These are phyloP conservation scores for Euryodendron excelsum DNA, from an alignment of 148 eudicot genomes.

Conservation along the genomic window DNA sequence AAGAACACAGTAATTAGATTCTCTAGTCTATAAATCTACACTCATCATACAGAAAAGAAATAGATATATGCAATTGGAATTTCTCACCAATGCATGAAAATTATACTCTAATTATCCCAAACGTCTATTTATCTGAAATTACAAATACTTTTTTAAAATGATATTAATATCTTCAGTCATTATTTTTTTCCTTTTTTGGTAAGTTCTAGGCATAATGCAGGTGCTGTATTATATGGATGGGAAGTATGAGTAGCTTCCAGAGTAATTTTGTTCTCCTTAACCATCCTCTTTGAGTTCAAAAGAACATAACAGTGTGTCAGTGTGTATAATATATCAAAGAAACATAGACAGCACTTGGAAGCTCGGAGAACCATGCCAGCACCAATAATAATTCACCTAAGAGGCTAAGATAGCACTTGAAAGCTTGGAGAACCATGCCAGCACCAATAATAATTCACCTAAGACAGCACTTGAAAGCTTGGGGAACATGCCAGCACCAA, in stretches of 20 bases:
- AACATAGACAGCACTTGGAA: not conserved
- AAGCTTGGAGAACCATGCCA: slow-evolving; percentile 8
- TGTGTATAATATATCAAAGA: not conserved
- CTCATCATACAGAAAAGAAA: not conserved
- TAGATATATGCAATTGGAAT: not conserved
- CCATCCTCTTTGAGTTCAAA: not conserved
- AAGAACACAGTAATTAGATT: slow-evolving; percentile 17
- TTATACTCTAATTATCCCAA: not conserved
- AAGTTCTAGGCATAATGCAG: not conserved
- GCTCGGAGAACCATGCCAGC: slow-evolving; percentile 6
- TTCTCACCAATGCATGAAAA: slow-evolving; percentile 8
- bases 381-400: not conserved
- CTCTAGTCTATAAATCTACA: not conserved
- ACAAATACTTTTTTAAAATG: no score
- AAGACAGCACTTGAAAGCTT: not conserved
- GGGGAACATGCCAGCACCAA: slow-evolving; percentile 1
- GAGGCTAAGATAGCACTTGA: not conserved
- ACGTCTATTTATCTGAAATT: not conserved
- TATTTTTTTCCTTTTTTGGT: not conserved
- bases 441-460: no score
- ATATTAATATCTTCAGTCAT: not conserved
- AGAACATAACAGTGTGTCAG: not conserved
- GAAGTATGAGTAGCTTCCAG: not conserved
- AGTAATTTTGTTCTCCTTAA: not conserved
- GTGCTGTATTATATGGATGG: not conserved